These are phyloP conservation scores for Astrephomene gubernaculifera DNA, from an alignment of 139 green algal genomes.

Conservation along the genomic window DNA sequence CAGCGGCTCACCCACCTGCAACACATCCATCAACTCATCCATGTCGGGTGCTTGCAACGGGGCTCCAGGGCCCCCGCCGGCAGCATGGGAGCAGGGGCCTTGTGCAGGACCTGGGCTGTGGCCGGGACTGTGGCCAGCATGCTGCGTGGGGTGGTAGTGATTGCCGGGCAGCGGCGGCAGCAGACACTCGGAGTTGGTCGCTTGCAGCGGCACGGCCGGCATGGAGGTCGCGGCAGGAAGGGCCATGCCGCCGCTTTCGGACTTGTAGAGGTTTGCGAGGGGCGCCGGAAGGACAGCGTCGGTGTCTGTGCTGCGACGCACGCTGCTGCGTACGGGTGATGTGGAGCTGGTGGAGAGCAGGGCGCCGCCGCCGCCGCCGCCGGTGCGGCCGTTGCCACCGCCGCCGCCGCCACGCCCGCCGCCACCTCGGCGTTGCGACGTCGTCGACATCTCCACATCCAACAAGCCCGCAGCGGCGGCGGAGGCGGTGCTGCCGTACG, in stretches of 20 bases:
- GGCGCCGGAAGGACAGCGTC: not conserved
- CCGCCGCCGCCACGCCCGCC: not conserved
- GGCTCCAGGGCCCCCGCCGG: not conserved
- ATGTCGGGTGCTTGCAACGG: slow-evolving; percentile 31
- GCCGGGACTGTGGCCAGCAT: not conserved
- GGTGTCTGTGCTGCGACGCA: slow-evolving; percentile 27
- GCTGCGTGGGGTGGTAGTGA: not conserved
- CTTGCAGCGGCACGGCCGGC: not conserved
- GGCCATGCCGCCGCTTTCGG: not conserved
- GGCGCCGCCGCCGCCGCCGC: not conserved
- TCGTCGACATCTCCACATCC: not conserved
- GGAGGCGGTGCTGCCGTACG: not conserved
- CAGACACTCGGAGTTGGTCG: not conserved
- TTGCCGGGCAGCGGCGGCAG: slow-evolving; percentile 38
- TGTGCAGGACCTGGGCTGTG: no score
- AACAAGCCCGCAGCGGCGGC: not conserved
- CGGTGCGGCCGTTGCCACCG: not conserved
- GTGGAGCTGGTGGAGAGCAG: no score
- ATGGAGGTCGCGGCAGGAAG: not conserved
- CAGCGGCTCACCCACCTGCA: slow-evolving; percentile 1
- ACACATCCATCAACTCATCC: slow-evolving; percentile 35
- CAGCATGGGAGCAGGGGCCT: no score
- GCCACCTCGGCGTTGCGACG: not conserved
- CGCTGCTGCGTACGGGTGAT: not conserved
- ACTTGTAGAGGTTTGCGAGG: no score